Percentiles rank a stretch among this genome's conserved stretches.
phyloP scores from a whole-genome alignment of 176 grass and related monocot genomes.

The Typha latifolia region DNA sequence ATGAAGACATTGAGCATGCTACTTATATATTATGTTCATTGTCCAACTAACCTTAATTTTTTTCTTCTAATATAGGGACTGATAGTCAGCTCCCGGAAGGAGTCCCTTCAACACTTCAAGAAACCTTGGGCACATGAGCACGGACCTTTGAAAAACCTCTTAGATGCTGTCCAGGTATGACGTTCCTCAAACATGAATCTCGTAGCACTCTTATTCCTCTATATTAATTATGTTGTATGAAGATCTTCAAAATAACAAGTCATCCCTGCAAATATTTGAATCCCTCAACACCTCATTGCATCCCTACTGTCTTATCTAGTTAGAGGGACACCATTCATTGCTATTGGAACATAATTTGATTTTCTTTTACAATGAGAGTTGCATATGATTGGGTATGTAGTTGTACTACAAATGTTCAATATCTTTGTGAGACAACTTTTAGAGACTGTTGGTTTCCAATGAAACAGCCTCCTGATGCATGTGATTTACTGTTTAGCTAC shows the following conservation, averaged over 20 bases:
- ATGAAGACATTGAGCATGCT: not conserved
- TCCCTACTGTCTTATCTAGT: not conserved
- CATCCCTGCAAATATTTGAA: not conserved
- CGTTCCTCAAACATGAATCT: not conserved
- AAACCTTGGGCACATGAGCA: constrained; percentile 89
- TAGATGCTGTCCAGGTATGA: constrained; percentile 79
- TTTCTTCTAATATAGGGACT: constrained; percentile 45
- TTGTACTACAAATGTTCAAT: not conserved
- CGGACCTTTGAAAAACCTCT: constrained; percentile 55
- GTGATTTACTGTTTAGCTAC: no score
- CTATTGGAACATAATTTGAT: not conserved
- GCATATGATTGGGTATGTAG: not conserved
- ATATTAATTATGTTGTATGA: not conserved
- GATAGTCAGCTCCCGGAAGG: constrained; percentile 65
- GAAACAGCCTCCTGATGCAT: not conserved
- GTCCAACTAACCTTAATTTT: not conserved
- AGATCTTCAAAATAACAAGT: not conserved
- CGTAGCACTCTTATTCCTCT: not conserved
- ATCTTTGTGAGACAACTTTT: not conserved
- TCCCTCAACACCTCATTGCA: not conserved
- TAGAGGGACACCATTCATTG: not conserved
- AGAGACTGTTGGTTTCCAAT: not conserved
- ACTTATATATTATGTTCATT: not conserved
- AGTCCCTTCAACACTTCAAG: constrained; percentile 82
- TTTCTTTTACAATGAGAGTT: not conserved